Evolutionary conservation across 2,329 filamentous ascomycete genomes (phyloP).

Genomic region (Beauveria sp.): DNA sequence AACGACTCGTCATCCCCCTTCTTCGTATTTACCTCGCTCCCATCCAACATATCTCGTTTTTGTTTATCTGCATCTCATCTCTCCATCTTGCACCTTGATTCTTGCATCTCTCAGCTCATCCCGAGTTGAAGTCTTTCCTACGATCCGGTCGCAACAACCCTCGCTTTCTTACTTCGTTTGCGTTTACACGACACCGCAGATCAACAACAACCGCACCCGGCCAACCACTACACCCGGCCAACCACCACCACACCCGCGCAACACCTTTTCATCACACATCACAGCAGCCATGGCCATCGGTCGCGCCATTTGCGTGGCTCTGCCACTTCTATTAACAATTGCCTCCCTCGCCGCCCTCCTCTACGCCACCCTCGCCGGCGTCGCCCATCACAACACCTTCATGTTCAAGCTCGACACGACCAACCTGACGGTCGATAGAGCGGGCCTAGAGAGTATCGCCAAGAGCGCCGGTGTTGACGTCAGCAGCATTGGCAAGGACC

Average conservation of each 20-base stretch:
- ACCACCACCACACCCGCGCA: background rate
- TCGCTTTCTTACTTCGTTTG: background rate
- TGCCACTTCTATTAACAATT: conserved; percentile 77
- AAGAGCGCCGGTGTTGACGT: conserved; percentile 17
- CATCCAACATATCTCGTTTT: background rate
- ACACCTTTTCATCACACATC: background rate
- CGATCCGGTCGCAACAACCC: background rate
- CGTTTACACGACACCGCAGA: background rate
- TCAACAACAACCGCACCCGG: background rate
- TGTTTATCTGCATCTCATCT: background rate
- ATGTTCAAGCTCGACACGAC: conserved; percentile 55
- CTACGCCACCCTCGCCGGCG: conserved; percentile 47
- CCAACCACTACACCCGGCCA: background rate
- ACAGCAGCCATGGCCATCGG: conserved; percentile 52
- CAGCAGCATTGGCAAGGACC: conserved; percentile 18
- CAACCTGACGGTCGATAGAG: conserved; percentile 47
- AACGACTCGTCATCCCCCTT: conserved; percentile 4
- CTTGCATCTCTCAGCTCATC: background rate
- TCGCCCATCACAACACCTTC: conserved; percentile 48
- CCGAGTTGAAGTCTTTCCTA: background rate
- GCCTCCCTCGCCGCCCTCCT: conserved; percentile 65
- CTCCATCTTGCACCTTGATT: background rate
- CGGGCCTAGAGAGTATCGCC: conserved; percentile 17
- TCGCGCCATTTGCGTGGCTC: conserved; percentile 76
- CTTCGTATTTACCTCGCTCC: background rate